Evolutionary conservation across 345 rosid species (phyloP), one percentile per base, ranked within the genome.

Genomic region (Carallia brachiata): DNA sequence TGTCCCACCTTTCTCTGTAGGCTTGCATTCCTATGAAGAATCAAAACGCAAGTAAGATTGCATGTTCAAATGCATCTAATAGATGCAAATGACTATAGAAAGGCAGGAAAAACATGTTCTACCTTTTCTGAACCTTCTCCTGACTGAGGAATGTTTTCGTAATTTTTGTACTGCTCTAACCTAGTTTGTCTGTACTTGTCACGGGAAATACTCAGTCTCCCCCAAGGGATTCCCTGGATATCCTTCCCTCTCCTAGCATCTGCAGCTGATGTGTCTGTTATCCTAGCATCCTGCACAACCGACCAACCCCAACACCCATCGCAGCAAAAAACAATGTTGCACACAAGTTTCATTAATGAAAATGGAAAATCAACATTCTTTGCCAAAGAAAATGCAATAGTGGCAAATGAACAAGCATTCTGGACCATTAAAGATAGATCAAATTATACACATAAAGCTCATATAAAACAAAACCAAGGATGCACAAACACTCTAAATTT

Each of bases 181-280:
- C 89, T 78, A 72, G 86, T 85, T 79, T 81, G 80, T 66, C 86
- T 79, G 52, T 85, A 85, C 69, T 80, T 77, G 54, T 83, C 86
- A 2, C 89, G 77, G 32, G 89, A 68, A 47, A 85, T 79, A 32
- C 83, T 83, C 68, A 85, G 70, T 36, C 83, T 80, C 36, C 80
- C 83, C 89, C 89, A 85, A 44, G 89, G 89, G 73, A 85, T 85
- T 18, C 85, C 89, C 70, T 85, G 86, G 64, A 85, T 83, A 71
- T 85, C 89, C 74, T 73, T 83, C 55, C 86, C 89, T 65, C 69
- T 75, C 73, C 89, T 80, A 74, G 89, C 85, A 69, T 85, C 83
- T 10, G 86, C 81, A 60, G 86, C 80, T 40, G 85, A 80, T 6
- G 83, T 83, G 70, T 85, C 89, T 16, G 80, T 62, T 58, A 83